Base-by-base conservation (phyloP, 306 rosid genomes). In the Malus fusca region DNA sequence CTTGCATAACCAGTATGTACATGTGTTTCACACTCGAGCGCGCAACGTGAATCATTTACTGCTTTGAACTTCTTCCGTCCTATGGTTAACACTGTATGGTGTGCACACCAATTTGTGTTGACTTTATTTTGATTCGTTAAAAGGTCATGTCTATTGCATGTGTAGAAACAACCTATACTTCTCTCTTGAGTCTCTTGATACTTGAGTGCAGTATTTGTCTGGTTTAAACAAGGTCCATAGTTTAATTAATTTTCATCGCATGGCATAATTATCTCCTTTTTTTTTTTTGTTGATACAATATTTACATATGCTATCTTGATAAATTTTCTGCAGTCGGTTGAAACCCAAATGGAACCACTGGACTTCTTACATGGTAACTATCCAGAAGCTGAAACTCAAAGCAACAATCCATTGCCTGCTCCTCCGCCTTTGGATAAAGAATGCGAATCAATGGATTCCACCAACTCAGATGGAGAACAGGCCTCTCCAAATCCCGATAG, bases 361-460 rank as follows among this genome's bases (percentile, higher is more conserved):
- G 97, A 92, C 80, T 86, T 92, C 84, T 69, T 90, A 77, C 86
- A 96, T 37, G 81, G 81, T 69, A 83, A 82, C 63, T 80, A 80
- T 75, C 77, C 60, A 69, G 79, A 78, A 35, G 72, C 82, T 22
- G 99, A 89, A 80, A 73, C 83, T 48, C 94, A 83, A 79, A 83
- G 88, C 85, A 91, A 80, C 37, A 77, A 91, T 83, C 85, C 88
- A 59, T 80, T 89, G 90, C 92, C 92, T 74, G 89, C 86, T 66
- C 88, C 96, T 77, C 94, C 97, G 33, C 81, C 91, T 58, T 84
- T 92, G 23, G 97, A 92, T 4, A 96, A 95, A 87, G 98, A 92
- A 77, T 90, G 96, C 1, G 99, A 95, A 82, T 95, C 97, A 69
- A 90, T 95, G 99, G 93, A 91, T 70, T 95, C 99, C 51, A 84